phyloP scores from a whole-genome alignment of 768 basidiomycete genomes.

The Tylopilus subfusipes region DNA sequence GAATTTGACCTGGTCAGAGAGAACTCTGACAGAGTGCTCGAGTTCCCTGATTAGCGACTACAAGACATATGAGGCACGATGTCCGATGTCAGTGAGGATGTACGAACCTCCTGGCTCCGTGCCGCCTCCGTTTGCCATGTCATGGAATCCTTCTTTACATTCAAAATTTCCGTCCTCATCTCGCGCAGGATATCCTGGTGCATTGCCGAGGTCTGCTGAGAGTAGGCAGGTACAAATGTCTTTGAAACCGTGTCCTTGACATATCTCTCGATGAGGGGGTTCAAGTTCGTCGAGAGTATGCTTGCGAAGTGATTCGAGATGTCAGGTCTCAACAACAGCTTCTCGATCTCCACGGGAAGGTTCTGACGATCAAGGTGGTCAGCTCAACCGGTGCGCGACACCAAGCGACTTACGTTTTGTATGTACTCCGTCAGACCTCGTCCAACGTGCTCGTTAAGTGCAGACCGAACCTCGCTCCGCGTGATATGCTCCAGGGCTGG shows the following conservation, averaged over 20 bases:
- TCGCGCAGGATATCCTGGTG: slow-evolving; percentile 79
- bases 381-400: not conserved
- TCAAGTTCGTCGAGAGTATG: slow-evolving; percentile 65
- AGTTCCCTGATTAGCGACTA: slow-evolving; percentile 77
- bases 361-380: slow-evolving; percentile 40
- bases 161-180: slow-evolving; percentile 69
- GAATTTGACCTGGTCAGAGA: slow-evolving; percentile 83
- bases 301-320: slow-evolving; percentile 75
- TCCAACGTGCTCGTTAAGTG: slow-evolving; percentile 75
- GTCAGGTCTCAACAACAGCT: slow-evolving; percentile 70
- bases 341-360: slow-evolving; percentile 76
- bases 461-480: slow-evolving; percentile 73
- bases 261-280: slow-evolving; percentile 75
- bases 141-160: slow-evolving; percentile 74
- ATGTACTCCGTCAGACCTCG: slow-evolving; percentile 69
- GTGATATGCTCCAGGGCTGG: slow-evolving; percentile 82
- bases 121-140: slow-evolving; percentile 79
- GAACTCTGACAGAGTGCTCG: slow-evolving; percentile 68
- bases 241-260: slow-evolving; percentile 76
- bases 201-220: slow-evolving; percentile 68
- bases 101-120: slow-evolving; percentile 71
- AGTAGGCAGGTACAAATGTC: slow-evolving; percentile 71
- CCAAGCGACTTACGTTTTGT: slow-evolving; percentile 50
- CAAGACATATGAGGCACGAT: slow-evolving; percentile 8
- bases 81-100: not conserved